Evolutionary conservation across 2,329 filamentous ascomycete genomes (phyloP), one percentile per base, ranked within the genome.

Genomic region (Volutella citrinella): DNA sequence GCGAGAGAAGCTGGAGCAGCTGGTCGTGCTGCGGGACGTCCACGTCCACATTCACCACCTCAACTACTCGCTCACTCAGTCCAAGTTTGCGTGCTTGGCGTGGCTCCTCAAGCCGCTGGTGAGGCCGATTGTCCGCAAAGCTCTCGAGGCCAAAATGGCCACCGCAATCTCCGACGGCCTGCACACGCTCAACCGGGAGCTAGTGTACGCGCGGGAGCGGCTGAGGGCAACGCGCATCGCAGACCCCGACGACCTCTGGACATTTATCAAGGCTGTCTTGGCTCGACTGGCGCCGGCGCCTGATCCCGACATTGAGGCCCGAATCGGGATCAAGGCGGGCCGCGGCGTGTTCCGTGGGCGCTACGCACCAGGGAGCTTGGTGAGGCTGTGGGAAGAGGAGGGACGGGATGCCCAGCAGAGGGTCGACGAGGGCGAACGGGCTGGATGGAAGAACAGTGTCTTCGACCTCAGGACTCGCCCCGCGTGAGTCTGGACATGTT

Each of bases 371-470:
- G 90, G 88, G 1, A 95, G 89, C 59, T 68, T 96, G 17, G 85
- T 93, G 32, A 89, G 86, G 64, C 62, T 95, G n/a, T 95, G 88
- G 87, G 78, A 91, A 46, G 82, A 89, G 45, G 84, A 95, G 63
- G 88, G 79, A 0, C 64, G 69, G 15, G 69, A 72, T 42, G 88
- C 87, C 0, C 72, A 72, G 14, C 85, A 94, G 60, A 73, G 80
- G 24, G 78, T 95, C 22, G 80, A 90, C 45, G 84, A 91, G 45
- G 81, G 80, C 54, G 76, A 81, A 35, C 68, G 68, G 28, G 80
- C 74, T 12, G 85, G 84, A 0, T 95, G 89, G 89, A 76, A 84
- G 48, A 95, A 95, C 59, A 80, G 80, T 27, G 82, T 95, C n/a
- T 95, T 95, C 51, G 70, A 78, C 44, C 60, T 72, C 10, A 55